Percentiles rank a stretch among this genome's conserved stretches.
Evolutionary conservation across 148 eudicot genomes (phyloP).

Genomic region (Arctostaphylos glauca): DNA sequence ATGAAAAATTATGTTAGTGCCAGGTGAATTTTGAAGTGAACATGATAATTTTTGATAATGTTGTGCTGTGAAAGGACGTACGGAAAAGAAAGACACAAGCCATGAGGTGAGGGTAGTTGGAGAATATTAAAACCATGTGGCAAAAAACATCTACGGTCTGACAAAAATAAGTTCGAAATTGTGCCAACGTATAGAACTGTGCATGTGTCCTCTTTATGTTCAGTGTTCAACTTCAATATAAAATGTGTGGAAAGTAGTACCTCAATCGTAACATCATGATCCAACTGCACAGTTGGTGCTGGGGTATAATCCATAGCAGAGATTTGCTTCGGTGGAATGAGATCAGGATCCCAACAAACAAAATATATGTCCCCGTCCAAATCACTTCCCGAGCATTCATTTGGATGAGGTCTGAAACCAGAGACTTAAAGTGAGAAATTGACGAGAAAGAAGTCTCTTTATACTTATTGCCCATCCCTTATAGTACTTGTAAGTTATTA

Average conservation of each 20-base stretch:
- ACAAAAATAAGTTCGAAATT: neutral
- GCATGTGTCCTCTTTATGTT: neutral
- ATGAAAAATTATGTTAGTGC: neutral
- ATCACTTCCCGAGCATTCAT: slow-evolving; percentile 98
- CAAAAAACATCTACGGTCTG: neutral
- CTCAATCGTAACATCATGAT: slow-evolving; percentile 76
- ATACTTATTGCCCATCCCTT: neutral
- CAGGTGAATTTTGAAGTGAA: neutral
- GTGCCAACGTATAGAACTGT: neutral
- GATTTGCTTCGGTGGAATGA: slow-evolving; percentile 56
- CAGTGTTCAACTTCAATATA: neutral
- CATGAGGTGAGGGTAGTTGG: neutral
- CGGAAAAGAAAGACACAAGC: neutral
- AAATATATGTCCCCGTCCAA: slow-evolving; percentile 94
- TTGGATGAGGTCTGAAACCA: slow-evolving; percentile 78
- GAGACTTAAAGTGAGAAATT: neutral
- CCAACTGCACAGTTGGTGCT: slow-evolving; percentile 39
- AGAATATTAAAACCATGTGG: neutral
- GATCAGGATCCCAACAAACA: slow-evolving; percentile 83
- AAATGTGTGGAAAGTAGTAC: slow-evolving; percentile 16
- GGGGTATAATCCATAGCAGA: slow-evolving; percentile 77
- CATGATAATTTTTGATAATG: neutral
- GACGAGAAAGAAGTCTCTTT: neutral
- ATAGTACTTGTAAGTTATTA: neutral
- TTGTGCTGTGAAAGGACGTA: neutral